These are phyloP conservation scores for Cladobotryum protrusum DNA, from an alignment of 2,329 filamentous ascomycete genomes.

Conservation along the genomic window DNA sequence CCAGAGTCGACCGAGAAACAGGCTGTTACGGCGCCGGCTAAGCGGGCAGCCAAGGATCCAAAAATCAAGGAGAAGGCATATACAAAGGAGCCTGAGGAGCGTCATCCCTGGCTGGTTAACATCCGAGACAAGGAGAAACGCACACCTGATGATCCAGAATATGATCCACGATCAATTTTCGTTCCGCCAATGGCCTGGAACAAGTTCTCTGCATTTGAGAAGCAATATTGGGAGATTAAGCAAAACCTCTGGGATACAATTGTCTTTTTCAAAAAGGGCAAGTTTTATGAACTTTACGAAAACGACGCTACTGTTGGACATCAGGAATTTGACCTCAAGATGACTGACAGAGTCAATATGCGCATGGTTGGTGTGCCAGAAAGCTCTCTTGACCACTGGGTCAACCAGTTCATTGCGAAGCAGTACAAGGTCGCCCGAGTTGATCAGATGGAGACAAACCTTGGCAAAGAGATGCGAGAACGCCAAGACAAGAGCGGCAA, in stretches of 20 bases:
- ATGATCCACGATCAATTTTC: conserved; percentile 85
- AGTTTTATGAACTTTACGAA: conserved; percentile 98
- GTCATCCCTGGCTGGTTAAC: conserved; percentile 87
- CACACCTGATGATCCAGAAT: conserved; percentile 73
- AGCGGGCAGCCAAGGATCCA: conserved; percentile 23
- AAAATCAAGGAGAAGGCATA: conserved; percentile 62
- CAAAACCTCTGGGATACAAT: conserved; percentile 96
- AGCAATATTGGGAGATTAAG: conserved; percentile 99
- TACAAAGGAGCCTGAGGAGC: conserved; percentile 73
- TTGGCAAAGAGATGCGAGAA: conserved; percentile 99
- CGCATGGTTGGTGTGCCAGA: conserved; percentile 98
- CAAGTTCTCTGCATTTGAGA: conserved; percentile 90
- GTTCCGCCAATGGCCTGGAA: conserved; percentile 75
- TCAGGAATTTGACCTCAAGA: conserved; percentile 93
- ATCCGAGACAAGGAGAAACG: conserved; percentile 79
- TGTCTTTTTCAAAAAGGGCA: conserved; percentile 99
- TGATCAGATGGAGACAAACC: conserved; percentile 91
- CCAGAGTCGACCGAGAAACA: conserved; percentile 38
- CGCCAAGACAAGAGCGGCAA: conserved; percentile 59
- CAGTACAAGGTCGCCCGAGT: conserved; percentile 96
- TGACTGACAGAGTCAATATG: conserved; percentile 98
- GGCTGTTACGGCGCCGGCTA: conserved; percentile 28
- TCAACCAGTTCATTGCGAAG: conserved; percentile 96
- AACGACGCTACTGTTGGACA: conserved; percentile 96
- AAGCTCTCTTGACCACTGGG: conserved; percentile 92